phyloP scores from a whole-genome alignment of 345 rosid species.

The Theobroma cacao region DNA sequence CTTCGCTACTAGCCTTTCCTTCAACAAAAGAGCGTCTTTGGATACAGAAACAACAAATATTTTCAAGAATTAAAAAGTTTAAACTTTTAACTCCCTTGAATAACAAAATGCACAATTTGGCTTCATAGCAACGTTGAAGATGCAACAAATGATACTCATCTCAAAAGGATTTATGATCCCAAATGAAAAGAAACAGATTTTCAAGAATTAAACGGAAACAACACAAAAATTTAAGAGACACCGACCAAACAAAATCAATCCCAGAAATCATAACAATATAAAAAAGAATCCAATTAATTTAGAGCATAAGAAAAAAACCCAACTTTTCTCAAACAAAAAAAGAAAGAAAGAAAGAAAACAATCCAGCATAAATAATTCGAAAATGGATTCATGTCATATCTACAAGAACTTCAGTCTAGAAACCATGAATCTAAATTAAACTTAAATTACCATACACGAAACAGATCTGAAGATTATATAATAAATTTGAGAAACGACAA shows the following conservation, averaged over 20 bases:
- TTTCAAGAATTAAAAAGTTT: neutral
- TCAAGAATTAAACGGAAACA: neutral
- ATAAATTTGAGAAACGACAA: neutral
- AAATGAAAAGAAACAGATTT: neutral
- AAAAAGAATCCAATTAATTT: neutral
- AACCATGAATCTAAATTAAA: neutral
- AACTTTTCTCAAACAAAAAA: too few species aligned
- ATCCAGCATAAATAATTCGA: neutral
- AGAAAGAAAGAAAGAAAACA: too few species aligned
- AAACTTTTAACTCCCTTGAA: neutral
- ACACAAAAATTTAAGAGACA: neutral
- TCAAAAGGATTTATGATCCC: neutral
- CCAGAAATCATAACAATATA: neutral
- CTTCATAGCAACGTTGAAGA: neutral
- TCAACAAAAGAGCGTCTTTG: neutral
- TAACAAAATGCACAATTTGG: neutral
- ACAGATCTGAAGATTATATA: neutral
- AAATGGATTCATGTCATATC: neutral
- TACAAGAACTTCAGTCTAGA: neutral
- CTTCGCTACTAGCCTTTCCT: neutral
- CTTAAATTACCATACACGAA: neutral
- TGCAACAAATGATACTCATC: neutral
- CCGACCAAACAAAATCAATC: neutral
- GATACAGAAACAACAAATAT: neutral
- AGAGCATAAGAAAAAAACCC: neutral